Conservation (phyloP, 2,329 filamentous ascomycete species). For the Geosmithia putterillii region DNA sequence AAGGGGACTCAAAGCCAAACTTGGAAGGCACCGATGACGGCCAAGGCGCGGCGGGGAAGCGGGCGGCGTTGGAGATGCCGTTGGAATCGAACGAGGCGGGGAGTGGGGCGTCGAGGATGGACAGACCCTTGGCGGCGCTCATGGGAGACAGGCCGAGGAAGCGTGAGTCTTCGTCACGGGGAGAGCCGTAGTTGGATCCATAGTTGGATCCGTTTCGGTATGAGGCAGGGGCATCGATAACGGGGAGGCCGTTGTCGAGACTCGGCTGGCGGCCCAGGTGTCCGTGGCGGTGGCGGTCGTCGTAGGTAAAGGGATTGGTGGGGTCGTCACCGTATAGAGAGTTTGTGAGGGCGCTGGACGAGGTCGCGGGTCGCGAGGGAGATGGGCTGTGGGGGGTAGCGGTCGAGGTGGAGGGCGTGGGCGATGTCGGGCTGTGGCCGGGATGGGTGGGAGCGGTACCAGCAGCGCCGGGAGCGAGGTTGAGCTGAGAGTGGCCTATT, state of each 20-base stretch:
- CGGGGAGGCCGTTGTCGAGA: slow-evolving; percentile 42
- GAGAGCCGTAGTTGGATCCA: slow-evolving; percentile 65
- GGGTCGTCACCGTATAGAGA: slow-evolving; percentile 32
- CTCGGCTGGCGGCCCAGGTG: slow-evolving; percentile 35
- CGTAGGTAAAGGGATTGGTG: slow-evolving; percentile 24
- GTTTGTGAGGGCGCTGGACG: slow-evolving; percentile 54
- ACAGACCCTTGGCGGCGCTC: slow-evolving; percentile 53
- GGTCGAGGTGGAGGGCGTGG: slow-evolving; percentile 18
- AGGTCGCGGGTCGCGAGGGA: slow-evolving; percentile 41
- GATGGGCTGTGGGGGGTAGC: slow-evolving; percentile 11
- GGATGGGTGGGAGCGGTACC: no score
- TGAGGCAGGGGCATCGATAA: slow-evolving; percentile 39
- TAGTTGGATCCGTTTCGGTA: slow-evolving; percentile 30
- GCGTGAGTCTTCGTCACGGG: slow-evolving; percentile 53
- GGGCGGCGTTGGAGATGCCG: slow-evolving; percentile 81
- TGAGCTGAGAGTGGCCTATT: slow-evolving; percentile 43
- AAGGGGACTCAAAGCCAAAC: slow-evolving; percentile 79
- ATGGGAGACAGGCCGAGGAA: slow-evolving; percentile 66
- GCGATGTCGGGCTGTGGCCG: slow-evolving; percentile 28
- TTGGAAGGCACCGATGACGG: slow-evolving; percentile 87
- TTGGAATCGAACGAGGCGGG: slow-evolving; percentile 95
- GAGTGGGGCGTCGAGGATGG: slow-evolving; percentile 83
- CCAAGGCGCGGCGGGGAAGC: slow-evolving; percentile 66
- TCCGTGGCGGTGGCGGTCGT: slow-evolving; percentile 25
- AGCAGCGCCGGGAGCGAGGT: slow-evolving; percentile 55